Percentiles rank a stretch among this genome's conserved stretches.
These are phyloP conservation scores for Amyloporia xantha DNA, from an alignment of 768 basidiomycete genomes.

Conservation along the genomic window DNA sequence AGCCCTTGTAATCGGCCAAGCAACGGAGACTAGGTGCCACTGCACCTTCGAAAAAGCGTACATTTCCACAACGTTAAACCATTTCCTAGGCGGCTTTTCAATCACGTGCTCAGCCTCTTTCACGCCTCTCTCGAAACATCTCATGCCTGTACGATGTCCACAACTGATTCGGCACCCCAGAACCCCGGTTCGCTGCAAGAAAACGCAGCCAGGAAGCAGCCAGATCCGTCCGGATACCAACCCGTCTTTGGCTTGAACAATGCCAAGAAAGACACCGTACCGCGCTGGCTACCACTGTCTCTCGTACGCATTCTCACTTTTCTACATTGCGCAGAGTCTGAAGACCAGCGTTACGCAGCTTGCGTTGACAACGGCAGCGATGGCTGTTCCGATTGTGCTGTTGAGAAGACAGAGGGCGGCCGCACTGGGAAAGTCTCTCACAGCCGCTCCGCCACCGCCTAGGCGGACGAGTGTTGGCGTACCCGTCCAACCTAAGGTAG, in stretches of 20 bases:
- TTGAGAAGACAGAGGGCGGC: slow-evolving; percentile 22
- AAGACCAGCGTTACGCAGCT: slow-evolving; percentile 14
- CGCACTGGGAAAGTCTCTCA: slow-evolving; percentile 9
- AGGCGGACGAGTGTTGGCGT: slow-evolving; percentile 4
- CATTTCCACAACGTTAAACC: no score
- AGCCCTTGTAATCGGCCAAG: no score
- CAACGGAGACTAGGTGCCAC: no score
- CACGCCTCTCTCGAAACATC: no score
- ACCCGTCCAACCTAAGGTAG: not conserved
- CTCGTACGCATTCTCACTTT: slow-evolving; percentile 16
- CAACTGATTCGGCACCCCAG: no score
- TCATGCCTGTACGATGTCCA: no score
- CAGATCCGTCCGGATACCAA: not conserved
- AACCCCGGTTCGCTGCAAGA: no score
- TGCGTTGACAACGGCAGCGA: slow-evolving; percentile 25
- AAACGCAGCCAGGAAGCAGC: no score
- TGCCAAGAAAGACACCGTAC: slow-evolving; percentile 13
- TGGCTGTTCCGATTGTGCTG: slow-evolving; percentile 24
- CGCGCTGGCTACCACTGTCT: slow-evolving; percentile 26
- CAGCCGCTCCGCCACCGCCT: slow-evolving; percentile 7
- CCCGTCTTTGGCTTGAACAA: not conserved
- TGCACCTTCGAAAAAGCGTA: no score
- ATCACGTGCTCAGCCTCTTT: no score
- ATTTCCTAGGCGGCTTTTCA: no score
- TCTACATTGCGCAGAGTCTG: not conserved